Conservation (phyloP, 2,329 filamentous ascomycete genomes). For the Colletotrichum plurivorum region DNA sequence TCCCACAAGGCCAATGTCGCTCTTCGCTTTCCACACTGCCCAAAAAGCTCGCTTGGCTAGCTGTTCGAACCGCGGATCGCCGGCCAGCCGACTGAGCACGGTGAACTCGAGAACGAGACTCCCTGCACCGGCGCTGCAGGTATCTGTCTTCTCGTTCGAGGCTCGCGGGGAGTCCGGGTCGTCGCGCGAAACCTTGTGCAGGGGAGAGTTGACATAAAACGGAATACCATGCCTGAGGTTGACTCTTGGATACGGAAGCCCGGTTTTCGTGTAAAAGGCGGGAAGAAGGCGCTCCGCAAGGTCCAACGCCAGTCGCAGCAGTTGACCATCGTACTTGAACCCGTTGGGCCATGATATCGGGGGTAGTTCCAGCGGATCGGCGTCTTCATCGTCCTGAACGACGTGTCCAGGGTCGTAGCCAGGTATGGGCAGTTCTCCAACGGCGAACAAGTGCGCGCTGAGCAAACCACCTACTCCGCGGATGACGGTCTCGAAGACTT, state of each 20-base stretch:
- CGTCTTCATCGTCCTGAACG: conserved; percentile 44
- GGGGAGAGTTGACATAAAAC: conserved; percentile 89
- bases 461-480: conserved; percentile 90
- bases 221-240: conserved; percentile 93
- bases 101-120: conserved; percentile 95
- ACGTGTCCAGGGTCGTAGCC: conserved; percentile 74
- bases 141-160: conserved; percentile 83
- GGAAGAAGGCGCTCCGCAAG: conserved; percentile 87
- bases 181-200: conserved; percentile 71
- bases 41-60: conserved; percentile 94
- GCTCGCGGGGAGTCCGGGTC: conserved; percentile 55
- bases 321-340: conserved; percentile 89
- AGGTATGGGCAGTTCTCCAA: conserved; percentile 88
- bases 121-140: conserved; percentile 96
- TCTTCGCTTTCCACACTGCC: conserved; percentile 94
- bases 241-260: conserved; percentile 93
- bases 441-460: conserved; percentile 93
- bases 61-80: conserved; percentile 89
- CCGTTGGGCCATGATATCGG: conserved; percentile 78
- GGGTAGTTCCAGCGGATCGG: conserved; percentile 60
- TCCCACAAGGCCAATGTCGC: conserved; percentile 88
- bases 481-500: conserved; percentile 98
- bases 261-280: conserved; percentile 91
- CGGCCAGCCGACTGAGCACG: conserved; percentile 88
- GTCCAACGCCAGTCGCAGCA: conserved; percentile 90